Evolutionary conservation across 139 green algal species (phyloP), one percentile per base, ranked within the genome.

Genomic region (Tetradesmus obliquus): DNA sequence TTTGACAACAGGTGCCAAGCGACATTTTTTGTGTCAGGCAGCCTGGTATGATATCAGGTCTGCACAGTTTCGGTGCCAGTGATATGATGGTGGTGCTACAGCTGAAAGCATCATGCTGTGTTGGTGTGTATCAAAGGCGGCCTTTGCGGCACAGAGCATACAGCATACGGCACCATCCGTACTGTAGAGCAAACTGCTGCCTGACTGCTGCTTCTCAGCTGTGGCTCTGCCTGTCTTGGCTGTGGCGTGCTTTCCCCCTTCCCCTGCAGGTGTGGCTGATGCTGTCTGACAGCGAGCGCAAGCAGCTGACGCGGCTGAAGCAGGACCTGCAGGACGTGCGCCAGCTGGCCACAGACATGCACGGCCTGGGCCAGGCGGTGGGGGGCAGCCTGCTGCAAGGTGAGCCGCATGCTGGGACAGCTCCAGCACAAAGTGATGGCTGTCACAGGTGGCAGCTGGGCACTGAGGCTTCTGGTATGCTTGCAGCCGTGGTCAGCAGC

Each of bases 291-390:
- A 69, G 91, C 51, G 55, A 91, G 19, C 66, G 55, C 54, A 45
- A 58, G 12, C 55, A 93, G 84, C 81, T 97, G 84, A 91, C 92
- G 6, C 82, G 83, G 76, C 74, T 90, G n/a, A 86, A 90, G 54
- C 72, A 95, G 71, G 55, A 80, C 15, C 83, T 91, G 79, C 82
- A 92, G 62, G 71, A 66, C 15, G 82, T 93, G 51, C 54, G 94
- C 53, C 4, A 79, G 57, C 81, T 91, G 10, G 82, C 62, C 54
- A 86, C 57, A n/a, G 62, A 86, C 81, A 86, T 91, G 19, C 60
- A 91, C 19, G 86, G 86, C 20, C n/a, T 90, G 19, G 86, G 86
- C 5, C 20, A 20, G 17, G 69, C 51, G 6, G 86, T 72, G 8
- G 86, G 86, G 4, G 88, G 79, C 19, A 72, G 88, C 62, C 62